Conservation (phyloP, 2,329 filamentous ascomycete genomes). For the Colletotrichum salicis region DNA sequence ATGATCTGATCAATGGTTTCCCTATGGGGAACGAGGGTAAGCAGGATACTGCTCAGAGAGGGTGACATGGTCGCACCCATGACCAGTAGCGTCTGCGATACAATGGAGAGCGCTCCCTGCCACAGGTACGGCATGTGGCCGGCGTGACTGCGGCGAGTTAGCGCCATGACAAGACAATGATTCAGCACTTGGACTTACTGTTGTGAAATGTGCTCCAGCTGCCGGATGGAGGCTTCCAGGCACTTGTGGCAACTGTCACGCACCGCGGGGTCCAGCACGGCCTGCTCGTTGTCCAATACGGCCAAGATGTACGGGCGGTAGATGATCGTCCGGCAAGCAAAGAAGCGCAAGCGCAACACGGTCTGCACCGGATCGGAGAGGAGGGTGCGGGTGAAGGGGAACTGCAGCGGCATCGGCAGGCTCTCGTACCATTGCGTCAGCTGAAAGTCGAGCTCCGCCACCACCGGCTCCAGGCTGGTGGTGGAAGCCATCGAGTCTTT, state of each 20-base stretch:
- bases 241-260: slow-evolving; percentile 84
- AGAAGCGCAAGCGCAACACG: slow-evolving; percentile 81
- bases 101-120: slow-evolving; percentile 85
- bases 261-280: slow-evolving; percentile 76
- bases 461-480: slow-evolving; percentile 79
- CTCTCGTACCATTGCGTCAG: slow-evolving; percentile 87
- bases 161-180: slow-evolving; percentile 32
- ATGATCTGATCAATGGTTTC: slow-evolving; percentile 80
- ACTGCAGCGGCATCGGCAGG: slow-evolving; percentile 78
- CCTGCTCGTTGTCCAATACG: slow-evolving; percentile 80
- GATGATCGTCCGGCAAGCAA: slow-evolving; percentile 87
- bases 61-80: slow-evolving; percentile 88
- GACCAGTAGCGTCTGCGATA: slow-evolving; percentile 82
- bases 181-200: slow-evolving; percentile 65
- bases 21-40: slow-evolving; percentile 64
- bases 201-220: slow-evolving; percentile 81
- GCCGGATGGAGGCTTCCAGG: slow-evolving; percentile 81
- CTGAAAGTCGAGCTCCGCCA: slow-evolving; percentile 84
- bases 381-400: slow-evolving; percentile 75
- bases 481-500: slow-evolving; percentile 78
- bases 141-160: slow-evolving; percentile 68
- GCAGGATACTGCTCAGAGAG: slow-evolving; percentile 73
- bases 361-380: slow-evolving; percentile 81
- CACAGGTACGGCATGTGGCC: slow-evolving; percentile 88
- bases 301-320: slow-evolving; percentile 86